Evolutionary conservation across 225 moss, liverwort and hornwort genomes (phyloP).

Genomic region (Sphagnum tenellum): DNA sequence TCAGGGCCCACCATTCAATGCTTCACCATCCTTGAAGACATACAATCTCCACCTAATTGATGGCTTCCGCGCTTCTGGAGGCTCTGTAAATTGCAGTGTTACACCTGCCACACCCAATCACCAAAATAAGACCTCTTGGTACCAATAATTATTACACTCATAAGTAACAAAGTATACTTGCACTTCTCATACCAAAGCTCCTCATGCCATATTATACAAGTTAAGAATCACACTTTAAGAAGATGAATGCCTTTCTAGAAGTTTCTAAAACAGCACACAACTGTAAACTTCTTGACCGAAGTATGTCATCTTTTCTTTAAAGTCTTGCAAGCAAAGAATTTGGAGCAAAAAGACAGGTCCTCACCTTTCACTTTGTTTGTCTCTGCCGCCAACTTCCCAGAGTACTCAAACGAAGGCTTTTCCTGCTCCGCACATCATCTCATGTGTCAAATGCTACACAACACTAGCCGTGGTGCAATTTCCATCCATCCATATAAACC

Average conservation of each 20-base stretch:
- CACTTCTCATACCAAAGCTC: no score
- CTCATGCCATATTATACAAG: no score
- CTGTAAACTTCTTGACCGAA: no score
- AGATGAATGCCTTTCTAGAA: no score
- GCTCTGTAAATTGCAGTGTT: slow-evolving; percentile 86
- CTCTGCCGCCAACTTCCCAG: slow-evolving; percentile 98
- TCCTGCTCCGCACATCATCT: slow-evolving; percentile 33
- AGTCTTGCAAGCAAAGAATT: no score
- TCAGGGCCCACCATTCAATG: slow-evolving; percentile 54
- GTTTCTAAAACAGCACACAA: no score
- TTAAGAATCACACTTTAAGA: no score
- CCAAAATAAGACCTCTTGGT: background rate
- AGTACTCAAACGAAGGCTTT: slow-evolving; percentile 95
- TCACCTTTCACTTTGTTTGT: slow-evolving; percentile 98
- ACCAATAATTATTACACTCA: background rate
- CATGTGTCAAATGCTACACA: background rate
- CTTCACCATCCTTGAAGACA: slow-evolving; percentile 97
- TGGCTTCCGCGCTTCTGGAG: slow-evolving; percentile 95
- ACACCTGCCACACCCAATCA: slow-evolving; percentile 49
- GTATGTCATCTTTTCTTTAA: no score
- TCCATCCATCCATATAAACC: no score
- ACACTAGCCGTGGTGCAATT: background rate
- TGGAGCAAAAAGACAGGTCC: no score
- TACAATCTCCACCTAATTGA: slow-evolving; percentile 91
- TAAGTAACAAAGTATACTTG: background rate